Conservation (phyloP, 2,329 filamentous ascomycete genomes). For the Epichloe amarillans region DNA sequence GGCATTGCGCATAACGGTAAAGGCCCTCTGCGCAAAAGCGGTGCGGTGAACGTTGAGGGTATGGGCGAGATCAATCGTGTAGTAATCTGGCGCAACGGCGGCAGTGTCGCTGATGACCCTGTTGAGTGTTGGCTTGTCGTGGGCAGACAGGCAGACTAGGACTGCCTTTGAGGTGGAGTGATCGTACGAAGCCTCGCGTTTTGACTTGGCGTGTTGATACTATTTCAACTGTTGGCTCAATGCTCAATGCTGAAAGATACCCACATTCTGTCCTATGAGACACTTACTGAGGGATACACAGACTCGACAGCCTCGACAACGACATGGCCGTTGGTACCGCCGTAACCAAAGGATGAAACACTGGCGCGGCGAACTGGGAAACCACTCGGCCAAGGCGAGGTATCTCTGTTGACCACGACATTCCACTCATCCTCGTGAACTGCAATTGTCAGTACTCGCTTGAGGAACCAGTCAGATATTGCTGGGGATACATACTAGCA, state of each 20-base stretch:
- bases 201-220: too few relatives aligned
- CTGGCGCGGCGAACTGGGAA: background rate
- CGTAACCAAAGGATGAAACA: slow-evolving; percentile 4
- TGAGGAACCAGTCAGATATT: too few relatives aligned
- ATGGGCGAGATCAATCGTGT: slow-evolving; percentile 1
- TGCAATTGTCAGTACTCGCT: too few relatives aligned
- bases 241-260: too few relatives aligned
- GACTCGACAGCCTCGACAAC: slow-evolving; percentile 4
- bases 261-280: too few relatives aligned
- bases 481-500: too few relatives aligned
- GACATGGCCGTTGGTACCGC: slow-evolving; percentile 5
- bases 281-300: too few relatives aligned
- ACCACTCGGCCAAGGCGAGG: background rate
- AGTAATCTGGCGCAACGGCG: background rate
- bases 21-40: background rate
- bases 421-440: background rate
- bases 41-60: slow-evolving; percentile 2
- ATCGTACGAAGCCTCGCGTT: too few relatives aligned
- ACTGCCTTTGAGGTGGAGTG: too few relatives aligned
- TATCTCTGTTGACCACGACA: background rate
- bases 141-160: background rate
- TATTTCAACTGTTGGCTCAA: too few relatives aligned
- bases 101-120: background rate
- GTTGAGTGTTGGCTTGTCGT: slow-evolving; percentile 1
- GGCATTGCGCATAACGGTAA: background rate